A percentile compares a stretch with the other conserved stretches of the same genome.
Evolutionary conservation across 148 eudicot genomes (phyloP).

Genomic region (Cornus suecica): DNA sequence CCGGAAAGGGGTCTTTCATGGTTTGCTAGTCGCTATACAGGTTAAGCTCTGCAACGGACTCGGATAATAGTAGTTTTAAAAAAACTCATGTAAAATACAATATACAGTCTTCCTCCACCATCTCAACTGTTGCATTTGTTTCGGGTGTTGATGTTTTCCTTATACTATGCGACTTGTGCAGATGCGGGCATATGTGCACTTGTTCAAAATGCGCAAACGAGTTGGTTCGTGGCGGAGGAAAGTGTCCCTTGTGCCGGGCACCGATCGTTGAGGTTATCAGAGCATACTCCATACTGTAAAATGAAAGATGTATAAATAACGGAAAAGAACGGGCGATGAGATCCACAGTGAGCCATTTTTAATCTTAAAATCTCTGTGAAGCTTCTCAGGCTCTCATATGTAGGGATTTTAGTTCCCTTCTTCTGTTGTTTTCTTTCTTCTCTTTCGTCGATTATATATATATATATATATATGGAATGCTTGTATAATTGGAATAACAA

Average conservation of each 20-base stretch:
- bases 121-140: too few relatives aligned
- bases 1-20: too few relatives aligned
- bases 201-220: slow-evolving; percentile 92
- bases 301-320: slow-evolving; percentile 3
- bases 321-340: slow-evolving; percentile 8
- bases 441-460: slow-evolving; percentile 15
- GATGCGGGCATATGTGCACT: slow-evolving; percentile 99
- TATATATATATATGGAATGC: slow-evolving; percentile 19
- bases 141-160: background rate
- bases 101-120: too few relatives aligned
- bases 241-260: slow-evolving; percentile 96
- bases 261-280: slow-evolving; percentile 91
- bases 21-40: too few relatives aligned
- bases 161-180: slow-evolving; percentile 20
- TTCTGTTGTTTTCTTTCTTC: background rate
- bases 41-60: too few relatives aligned
- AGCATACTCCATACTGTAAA: slow-evolving; percentile 91
- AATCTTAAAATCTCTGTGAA: slow-evolving; percentile 7
- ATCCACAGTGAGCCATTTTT: background rate
- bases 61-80: too few relatives aligned
- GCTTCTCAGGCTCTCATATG: slow-evolving; percentile 19
- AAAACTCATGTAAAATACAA: too few relatives aligned
- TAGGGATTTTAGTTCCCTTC: slow-evolving; percentile 22
- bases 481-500: slow-evolving; percentile 32
- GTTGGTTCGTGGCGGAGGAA: slow-evolving; percentile 86